Conservation (phyloP, 257 asterid species). For the Solanum ahanhuiri region DNA sequence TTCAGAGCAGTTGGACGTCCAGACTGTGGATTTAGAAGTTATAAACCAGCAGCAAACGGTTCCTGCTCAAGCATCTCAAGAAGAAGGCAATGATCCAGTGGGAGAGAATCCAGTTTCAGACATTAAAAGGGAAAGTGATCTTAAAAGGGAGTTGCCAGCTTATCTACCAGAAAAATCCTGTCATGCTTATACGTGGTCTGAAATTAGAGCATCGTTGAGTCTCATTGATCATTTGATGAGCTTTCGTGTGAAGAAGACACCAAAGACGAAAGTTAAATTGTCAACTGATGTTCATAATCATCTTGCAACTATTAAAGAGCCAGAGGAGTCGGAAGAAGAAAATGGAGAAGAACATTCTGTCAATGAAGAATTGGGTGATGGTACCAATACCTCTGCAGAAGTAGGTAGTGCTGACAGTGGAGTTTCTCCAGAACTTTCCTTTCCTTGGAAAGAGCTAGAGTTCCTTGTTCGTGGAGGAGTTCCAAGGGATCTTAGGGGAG, state of each 20-base stretch:
- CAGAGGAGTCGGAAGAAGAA: constrained; percentile 19
- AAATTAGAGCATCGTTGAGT: constrained; percentile 43
- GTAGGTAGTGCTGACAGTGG: constrained; percentile 19
- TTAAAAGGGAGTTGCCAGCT: constrained; percentile 23
- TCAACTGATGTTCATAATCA: constrained; percentile 5
- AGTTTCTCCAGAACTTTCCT: constrained; percentile 22
- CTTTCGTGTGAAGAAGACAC: constrained; percentile 44
- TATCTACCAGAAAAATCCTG: constrained; percentile 22
- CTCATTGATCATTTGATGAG: constrained; percentile 61
- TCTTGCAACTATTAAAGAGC: constrained; percentile 44
- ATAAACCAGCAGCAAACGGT: constrained; percentile 14
- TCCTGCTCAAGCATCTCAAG: constrained; percentile 19
- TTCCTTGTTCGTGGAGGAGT: constrained; percentile 88
- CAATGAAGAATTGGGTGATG: constrained; percentile 24
- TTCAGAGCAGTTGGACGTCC: constrained; percentile 16
- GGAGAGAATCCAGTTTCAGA: constrained; percentile 20
- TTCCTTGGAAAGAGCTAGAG: constrained; percentile 64
- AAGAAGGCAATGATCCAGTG: constrained; percentile 24
- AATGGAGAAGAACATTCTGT: constrained; percentile 22
- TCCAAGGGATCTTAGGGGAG: constrained; percentile 91
- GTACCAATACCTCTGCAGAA: constrained; percentile 21
- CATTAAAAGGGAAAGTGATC: constrained; percentile 16
- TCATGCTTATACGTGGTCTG: constrained; percentile 59
- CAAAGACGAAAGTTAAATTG: constrained; percentile 21
- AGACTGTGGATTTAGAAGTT: constrained; percentile 24